These are phyloP conservation scores for Ceratobasidium papillatum DNA, from an alignment of 1,284 basidiomycete genomes.

Conservation along the genomic window DNA sequence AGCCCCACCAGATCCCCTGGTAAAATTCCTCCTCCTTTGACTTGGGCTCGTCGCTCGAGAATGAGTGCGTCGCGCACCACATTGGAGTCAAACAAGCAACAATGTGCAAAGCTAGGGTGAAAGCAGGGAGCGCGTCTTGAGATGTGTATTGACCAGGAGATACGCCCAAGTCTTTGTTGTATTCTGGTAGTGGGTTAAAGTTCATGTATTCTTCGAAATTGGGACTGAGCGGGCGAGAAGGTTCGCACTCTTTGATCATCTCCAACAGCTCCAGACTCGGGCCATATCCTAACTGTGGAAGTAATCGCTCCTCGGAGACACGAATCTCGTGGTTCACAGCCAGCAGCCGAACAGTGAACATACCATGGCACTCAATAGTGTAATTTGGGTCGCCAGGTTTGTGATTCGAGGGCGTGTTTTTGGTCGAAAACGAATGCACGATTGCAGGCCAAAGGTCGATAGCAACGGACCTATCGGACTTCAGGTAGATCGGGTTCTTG, in stretches of 20 bases:
- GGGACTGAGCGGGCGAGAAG: slow-evolving; percentile 57
- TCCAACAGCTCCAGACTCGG: slow-evolving; percentile 58
- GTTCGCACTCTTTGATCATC: slow-evolving; percentile 37
- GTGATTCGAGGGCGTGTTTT: slow-evolving; percentile 51
- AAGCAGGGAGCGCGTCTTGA: slow-evolving; percentile 64
- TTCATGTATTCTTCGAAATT: slow-evolving; percentile 54
- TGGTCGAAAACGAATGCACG: slow-evolving; percentile 62
- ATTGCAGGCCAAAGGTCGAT: slow-evolving; percentile 39
- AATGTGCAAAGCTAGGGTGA: slow-evolving; percentile 72
- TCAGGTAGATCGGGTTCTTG: slow-evolving; percentile 8
- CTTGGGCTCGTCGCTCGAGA: slow-evolving; percentile 45
- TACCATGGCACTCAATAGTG: neutral
- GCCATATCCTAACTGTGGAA: slow-evolving; percentile 74
- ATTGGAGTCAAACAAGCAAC: slow-evolving; percentile 64
- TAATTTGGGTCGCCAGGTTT: slow-evolving; percentile 41
- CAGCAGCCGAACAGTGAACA: slow-evolving; percentile 71
- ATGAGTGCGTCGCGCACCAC: slow-evolving; percentile 70
- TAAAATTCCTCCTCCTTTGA: slow-evolving; percentile 63
- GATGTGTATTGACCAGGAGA: slow-evolving; percentile 35
- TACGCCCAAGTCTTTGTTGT: slow-evolving; percentile 8
- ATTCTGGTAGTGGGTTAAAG: slow-evolving; percentile 60
- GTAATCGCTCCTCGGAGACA: slow-evolving; percentile 62
- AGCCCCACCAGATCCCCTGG: slow-evolving; percentile 88
- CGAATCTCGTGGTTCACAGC: slow-evolving; percentile 60
- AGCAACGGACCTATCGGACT: neutral